Evolutionary conservation across 371 early-diverging fungal genomes (phyloP).

Genomic region (Mortierella sp.): DNA sequence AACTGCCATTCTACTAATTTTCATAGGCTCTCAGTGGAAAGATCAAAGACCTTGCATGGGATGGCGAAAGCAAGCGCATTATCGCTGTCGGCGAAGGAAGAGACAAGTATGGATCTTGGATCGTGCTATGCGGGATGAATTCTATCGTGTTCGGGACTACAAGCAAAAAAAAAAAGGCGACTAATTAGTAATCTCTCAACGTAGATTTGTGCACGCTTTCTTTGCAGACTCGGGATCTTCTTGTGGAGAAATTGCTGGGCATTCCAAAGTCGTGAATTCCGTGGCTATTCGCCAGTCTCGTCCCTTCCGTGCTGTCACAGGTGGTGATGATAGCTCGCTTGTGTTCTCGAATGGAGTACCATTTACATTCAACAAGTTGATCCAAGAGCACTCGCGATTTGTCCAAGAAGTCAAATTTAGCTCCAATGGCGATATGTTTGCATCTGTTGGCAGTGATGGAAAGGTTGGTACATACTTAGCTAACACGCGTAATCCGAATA

Average conservation of each 20-base stretch:
- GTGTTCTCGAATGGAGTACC: slow-evolving; percentile 94
- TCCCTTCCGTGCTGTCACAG: slow-evolving; percentile 94
- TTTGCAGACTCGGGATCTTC: slow-evolving; percentile 89
- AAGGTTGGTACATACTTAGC: slow-evolving; percentile 62
- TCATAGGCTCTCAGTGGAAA: slow-evolving; percentile 72
- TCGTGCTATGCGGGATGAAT: too few relatives aligned
- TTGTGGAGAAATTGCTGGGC: slow-evolving; percentile 94
- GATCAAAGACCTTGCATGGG: slow-evolving; percentile 94
- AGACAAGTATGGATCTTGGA: slow-evolving; percentile 63
- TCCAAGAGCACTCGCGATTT: slow-evolving; percentile 87
- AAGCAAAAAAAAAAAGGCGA: neutral
- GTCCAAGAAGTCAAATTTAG: slow-evolving; percentile 90
- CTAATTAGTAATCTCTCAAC: neutral
- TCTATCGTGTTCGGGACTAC: neutral
- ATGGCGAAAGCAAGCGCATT: slow-evolving; percentile 92
- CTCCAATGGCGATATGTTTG: slow-evolving; percentile 88
- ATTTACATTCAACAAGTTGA: slow-evolving; percentile 79
- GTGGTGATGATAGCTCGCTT: slow-evolving; percentile 91
- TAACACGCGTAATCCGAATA: neutral
- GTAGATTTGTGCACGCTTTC: slow-evolving; percentile 90
- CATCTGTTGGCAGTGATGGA: slow-evolving; percentile 88
- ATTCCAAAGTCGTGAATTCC: slow-evolving; percentile 87
- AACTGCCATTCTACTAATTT: neutral
- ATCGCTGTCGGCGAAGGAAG: slow-evolving; percentile 97
- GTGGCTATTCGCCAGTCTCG: slow-evolving; percentile 85